These are phyloP conservation scores for Metschnikowia lochheadii DNA, from an alignment of 805 yeast species.

Conservation along the genomic window DNA sequence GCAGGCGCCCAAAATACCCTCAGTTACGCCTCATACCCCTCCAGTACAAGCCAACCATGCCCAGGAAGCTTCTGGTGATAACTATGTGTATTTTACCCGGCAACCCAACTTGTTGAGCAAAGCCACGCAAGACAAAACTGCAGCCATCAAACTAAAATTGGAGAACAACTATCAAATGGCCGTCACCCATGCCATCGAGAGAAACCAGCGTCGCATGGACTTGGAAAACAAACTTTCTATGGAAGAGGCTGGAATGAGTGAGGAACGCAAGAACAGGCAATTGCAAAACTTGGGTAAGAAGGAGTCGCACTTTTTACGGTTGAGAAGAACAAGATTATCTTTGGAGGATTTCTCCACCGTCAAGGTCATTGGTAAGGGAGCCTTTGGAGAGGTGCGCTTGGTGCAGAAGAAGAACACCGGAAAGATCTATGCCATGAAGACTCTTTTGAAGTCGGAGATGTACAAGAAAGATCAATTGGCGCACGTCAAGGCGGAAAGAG, in stretches of 20 bases:
- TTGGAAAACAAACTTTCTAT: slow-evolving; percentile 64
- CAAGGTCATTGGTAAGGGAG: slow-evolving; percentile 92
- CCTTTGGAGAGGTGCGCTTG: slow-evolving; percentile 93
- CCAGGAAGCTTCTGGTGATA: slow-evolving; percentile 2
- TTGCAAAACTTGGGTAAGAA: slow-evolving; percentile 79
- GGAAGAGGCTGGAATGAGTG: slow-evolving; percentile 65
- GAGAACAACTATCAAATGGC: slow-evolving; percentile 84
- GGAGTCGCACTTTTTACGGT: slow-evolving; percentile 80
- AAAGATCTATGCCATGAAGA: slow-evolving; percentile 91
- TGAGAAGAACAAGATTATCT: slow-evolving; percentile 77
- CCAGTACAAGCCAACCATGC: slow-evolving; percentile 6
- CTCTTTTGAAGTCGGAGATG: slow-evolving; percentile 86
- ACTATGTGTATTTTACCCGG: slow-evolving; percentile 64
- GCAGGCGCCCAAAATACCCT: background rate
- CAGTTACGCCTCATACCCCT: slow-evolving; percentile 12
- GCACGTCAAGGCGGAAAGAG: slow-evolving; percentile 94
- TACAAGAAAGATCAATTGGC: slow-evolving; percentile 91
- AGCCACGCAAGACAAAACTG: slow-evolving; percentile 74
- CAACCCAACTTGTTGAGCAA: slow-evolving; percentile 78
- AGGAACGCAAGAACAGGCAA: slow-evolving; percentile 81
- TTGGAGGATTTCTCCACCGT: slow-evolving; percentile 85
- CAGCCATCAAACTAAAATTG: slow-evolving; percentile 74
- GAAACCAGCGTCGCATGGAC: slow-evolving; percentile 87
- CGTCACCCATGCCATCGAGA: slow-evolving; percentile 87
- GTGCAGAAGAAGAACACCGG: slow-evolving; percentile 93